Evolutionary conservation across 345 rosid species (phyloP).

Genomic region (Toxicodendron radicans): DNA sequence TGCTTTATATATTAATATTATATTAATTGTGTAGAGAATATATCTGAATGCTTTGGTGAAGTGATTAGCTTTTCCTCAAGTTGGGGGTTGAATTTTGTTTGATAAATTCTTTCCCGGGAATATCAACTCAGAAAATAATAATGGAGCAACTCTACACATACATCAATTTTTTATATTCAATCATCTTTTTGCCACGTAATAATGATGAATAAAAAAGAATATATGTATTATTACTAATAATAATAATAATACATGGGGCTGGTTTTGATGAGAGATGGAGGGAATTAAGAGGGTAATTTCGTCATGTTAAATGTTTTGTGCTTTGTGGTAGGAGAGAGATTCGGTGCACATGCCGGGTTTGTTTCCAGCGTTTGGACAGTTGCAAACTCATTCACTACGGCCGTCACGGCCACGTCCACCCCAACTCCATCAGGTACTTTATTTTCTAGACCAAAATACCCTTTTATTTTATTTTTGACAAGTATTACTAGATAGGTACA

Average conservation of each 20-base stretch:
- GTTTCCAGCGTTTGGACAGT: slow-evolving; percentile 65
- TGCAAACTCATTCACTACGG: slow-evolving; percentile 47
- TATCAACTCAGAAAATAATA: neutral
- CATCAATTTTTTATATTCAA: no score
- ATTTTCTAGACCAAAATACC: slow-evolving; percentile 13
- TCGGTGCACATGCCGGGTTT: slow-evolving; percentile 56
- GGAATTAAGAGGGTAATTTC: slow-evolving; percentile 14
- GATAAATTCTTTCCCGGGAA: slow-evolving; percentile 8
- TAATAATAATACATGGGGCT: neutral
- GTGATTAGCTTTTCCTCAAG: neutral
- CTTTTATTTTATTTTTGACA: neutral
- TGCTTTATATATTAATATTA: neutral
- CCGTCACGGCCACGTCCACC: slow-evolving; percentile 40
- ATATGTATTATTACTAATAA: no score
- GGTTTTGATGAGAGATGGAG: neutral
- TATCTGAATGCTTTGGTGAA: neutral
- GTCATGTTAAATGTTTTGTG: slow-evolving; percentile 16
- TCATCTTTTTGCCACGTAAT: no score
- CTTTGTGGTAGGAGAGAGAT: slow-evolving; percentile 52
- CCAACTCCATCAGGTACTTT: slow-evolving; percentile 45
- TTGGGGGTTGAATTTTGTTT: neutral
- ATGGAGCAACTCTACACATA: no score
- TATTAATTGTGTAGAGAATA: neutral
- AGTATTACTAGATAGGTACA: no score
- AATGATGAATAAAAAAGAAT: no score